A percentile compares a stretch with the other conserved stretches of the same genome.
Evolutionary conservation across 2,329 filamentous ascomycete genomes (phyloP).

Genomic region (Sordariomycetes sp.): DNA sequence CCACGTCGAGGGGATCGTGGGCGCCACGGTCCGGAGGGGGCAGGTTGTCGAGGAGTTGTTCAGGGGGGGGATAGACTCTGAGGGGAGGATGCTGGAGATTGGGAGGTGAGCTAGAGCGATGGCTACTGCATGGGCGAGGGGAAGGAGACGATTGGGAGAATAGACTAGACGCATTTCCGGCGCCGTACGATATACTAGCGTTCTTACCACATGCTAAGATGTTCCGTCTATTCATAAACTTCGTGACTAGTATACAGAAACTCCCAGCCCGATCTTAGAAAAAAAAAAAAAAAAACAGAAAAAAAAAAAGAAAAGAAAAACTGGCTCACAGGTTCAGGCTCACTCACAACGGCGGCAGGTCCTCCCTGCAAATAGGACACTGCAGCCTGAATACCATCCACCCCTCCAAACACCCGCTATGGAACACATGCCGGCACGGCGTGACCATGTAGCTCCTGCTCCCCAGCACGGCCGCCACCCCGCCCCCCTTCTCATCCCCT

Average conservation of each 20-base stretch:
- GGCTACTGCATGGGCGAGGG: no score
- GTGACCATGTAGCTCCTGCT: constrained; percentile 91
- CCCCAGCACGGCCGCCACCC: constrained; percentile 58
- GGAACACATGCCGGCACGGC: constrained; percentile 91
- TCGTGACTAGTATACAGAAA: not conserved
- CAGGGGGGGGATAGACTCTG: constrained; percentile 50
- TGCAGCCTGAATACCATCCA: constrained; percentile 92
- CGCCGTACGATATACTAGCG: no score
- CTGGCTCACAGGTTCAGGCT: no score
- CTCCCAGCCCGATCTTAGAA: not conserved
- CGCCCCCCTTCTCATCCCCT: constrained; percentile 24
- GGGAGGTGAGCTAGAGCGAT: not conserved
- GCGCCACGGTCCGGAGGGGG: constrained; percentile 55
- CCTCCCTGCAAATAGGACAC: constrained; percentile 90
- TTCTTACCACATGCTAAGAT: not conserved
- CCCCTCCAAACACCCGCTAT: constrained; percentile 79
- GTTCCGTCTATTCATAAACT: not conserved
- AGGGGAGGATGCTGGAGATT: constrained; percentile 29
- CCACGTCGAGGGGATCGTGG: constrained; percentile 64
- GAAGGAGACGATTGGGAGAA: no score
- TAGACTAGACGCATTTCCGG: no score
- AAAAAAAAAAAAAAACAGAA: not conserved
- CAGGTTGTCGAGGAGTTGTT: constrained; percentile 59
- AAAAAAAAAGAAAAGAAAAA: not conserved
- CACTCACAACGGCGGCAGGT: constrained; percentile 64